These are phyloP conservation scores for Gossypium schwendimanii DNA, from an alignment of 441 rosid genomes.

Conservation along the genomic window DNA sequence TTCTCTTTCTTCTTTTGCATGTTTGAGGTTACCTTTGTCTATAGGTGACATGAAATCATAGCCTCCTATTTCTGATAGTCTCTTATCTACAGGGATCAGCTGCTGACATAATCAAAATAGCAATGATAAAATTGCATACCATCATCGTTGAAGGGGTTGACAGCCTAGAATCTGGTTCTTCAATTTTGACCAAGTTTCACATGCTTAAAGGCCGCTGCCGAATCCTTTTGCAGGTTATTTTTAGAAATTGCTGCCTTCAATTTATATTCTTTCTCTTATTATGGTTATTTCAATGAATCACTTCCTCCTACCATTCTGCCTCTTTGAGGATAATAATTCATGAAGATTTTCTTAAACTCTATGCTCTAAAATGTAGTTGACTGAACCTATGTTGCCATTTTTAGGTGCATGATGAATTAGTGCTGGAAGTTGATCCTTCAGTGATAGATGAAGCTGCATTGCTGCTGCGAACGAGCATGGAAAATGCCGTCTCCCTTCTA, in stretches of 20 bases:
- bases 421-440: slow-evolving; percentile 74
- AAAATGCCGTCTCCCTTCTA: slow-evolving; percentile 66
- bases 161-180: slow-evolving; percentile 25
- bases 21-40: not conserved
- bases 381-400: slow-evolving; percentile 1
- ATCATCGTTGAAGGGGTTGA: slow-evolving; percentile 39
- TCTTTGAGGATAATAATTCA: not conserved
- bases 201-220: slow-evolving; percentile 70
- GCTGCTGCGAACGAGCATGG: slow-evolving; percentile 70
- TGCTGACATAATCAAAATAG: slow-evolving; percentile 95
- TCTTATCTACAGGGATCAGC: slow-evolving; percentile 64
- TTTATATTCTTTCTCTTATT: not conserved
- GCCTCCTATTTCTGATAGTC: slow-evolving; percentile 17
- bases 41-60: slow-evolving; percentile 3
- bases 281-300: not conserved
- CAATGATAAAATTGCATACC: slow-evolving; percentile 71
- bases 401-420: slow-evolving; percentile 93
- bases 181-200: slow-evolving; percentile 40
- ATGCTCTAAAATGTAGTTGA: slow-evolving; percentile 13
- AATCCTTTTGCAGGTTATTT: slow-evolving; percentile 77
- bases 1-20: not conserved
- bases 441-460: slow-evolving; percentile 69
- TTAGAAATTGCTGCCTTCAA: slow-evolving; percentile 7
- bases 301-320: not conserved
- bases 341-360: not conserved